Evolutionary conservation across 768 basidiomycete genomes (phyloP).

Genomic region (Tremella mesenterica): DNA sequence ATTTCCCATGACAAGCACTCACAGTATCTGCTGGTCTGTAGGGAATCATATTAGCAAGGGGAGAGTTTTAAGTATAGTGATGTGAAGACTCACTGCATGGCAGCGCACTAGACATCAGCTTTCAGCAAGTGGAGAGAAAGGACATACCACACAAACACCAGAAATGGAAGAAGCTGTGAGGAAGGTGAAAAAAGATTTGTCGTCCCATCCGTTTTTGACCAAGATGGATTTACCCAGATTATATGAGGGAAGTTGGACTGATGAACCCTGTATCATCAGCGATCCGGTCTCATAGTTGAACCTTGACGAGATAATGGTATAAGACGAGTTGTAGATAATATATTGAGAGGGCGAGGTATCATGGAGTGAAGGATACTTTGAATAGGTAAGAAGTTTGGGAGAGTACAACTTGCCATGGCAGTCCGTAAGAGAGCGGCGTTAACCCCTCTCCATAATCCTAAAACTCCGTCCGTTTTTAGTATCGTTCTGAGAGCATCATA

Average conservation of each 20-base stretch:
- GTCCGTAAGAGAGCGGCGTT: conserved; percentile 90
- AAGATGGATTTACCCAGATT: conserved; percentile 82
- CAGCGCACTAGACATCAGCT: too few relatives aligned
- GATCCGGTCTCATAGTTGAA: neutral
- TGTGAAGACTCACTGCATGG: conserved; percentile 74
- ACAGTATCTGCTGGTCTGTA: conserved; percentile 40
- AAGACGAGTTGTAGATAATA: neutral
- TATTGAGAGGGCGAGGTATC: neutral
- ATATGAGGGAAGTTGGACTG: conserved; percentile 93
- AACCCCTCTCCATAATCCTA: conserved; percentile 79
- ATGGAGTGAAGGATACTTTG: too few relatives aligned
- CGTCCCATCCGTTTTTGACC: conserved; percentile 58
- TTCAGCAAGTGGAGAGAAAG: too few relatives aligned
- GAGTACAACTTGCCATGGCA: conserved; percentile 56
- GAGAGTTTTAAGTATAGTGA: neutral
- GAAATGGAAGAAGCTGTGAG: conserved; percentile 79
- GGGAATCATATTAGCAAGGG: neutral
- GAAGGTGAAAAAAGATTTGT: conserved; percentile 77
- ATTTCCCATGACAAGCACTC: too few relatives aligned
- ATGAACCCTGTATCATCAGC: conserved; percentile 33
- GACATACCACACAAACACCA: conserved; percentile 87
- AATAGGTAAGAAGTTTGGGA: neutral
- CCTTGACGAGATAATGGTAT: neutral
- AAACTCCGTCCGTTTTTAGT: conserved; percentile 62
- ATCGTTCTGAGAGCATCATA: conserved; percentile 74